Percentiles rank a stretch among this genome's conserved stretches.
phyloP scores from a whole-genome alignment of 768 basidiomycete genomes.

The Lactifluus rugatus region DNA sequence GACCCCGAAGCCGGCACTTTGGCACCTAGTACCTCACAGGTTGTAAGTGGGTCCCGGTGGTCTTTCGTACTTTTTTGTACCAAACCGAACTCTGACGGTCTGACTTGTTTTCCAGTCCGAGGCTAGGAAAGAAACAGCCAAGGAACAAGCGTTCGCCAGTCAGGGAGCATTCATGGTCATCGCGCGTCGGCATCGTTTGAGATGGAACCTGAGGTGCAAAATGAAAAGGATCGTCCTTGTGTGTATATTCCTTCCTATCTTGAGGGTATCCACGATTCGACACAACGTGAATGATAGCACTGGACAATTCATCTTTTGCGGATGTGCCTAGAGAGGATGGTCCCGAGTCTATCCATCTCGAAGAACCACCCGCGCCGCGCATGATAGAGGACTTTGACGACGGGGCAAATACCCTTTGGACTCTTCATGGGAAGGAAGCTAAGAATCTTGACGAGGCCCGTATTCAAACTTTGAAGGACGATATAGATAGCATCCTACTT shows the following conservation, averaged over 20 bases:
- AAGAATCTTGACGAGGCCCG: constrained; percentile 27
- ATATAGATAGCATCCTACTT: constrained; percentile 34
- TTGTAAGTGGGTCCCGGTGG: too few species aligned
- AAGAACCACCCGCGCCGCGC: background rate
- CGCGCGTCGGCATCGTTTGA: background rate
- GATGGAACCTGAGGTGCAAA: background rate
- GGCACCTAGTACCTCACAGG: too few species aligned
- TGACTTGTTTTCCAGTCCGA: background rate
- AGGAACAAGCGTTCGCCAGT: background rate
- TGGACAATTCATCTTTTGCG: background rate
- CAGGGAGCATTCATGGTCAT: background rate
- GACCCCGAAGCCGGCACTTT: too few species aligned
- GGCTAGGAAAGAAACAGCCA: background rate
- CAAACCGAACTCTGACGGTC: too few species aligned
- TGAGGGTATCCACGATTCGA: background rate
- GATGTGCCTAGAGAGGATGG: too few species aligned
- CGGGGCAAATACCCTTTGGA: constrained; percentile 33
- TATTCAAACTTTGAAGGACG: constrained; percentile 31
- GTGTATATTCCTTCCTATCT: background rate
- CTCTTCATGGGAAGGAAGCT: constrained; percentile 29
- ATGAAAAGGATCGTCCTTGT: background rate
- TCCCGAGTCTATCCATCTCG: background rate
- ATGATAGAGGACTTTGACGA: constrained; percentile 24
- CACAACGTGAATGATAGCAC: background rate
- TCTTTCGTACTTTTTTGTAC: too few species aligned